Evolutionary conservation across 2,329 filamentous ascomycete genomes (phyloP).

Genomic region (Beauveria asiatica): DNA sequence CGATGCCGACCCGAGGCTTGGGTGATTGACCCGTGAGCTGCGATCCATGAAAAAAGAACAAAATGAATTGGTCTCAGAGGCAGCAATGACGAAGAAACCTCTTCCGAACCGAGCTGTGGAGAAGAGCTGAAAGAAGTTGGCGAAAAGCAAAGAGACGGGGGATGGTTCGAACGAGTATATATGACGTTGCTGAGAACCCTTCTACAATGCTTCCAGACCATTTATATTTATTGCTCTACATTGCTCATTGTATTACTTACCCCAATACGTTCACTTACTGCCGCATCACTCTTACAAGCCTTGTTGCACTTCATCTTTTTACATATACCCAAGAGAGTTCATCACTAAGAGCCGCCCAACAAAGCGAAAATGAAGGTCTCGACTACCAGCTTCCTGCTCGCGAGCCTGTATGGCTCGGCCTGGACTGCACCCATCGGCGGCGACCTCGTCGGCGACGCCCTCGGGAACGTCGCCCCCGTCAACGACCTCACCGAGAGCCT

Average conservation of each 20-base stretch:
- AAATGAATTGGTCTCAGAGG: no score
- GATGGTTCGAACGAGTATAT: not conserved
- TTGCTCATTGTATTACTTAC: not conserved
- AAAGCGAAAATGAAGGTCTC: conserved; percentile 3
- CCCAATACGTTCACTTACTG: not conserved
- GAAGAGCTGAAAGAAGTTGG: no score
- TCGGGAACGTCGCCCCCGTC: no score
- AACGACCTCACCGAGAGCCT: no score
- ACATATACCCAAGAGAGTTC: not conserved
- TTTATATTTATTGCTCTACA: no score
- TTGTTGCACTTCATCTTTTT: not conserved
- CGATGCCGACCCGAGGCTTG: not conserved
- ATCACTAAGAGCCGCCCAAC: not conserved
- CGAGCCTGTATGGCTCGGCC: conserved; percentile 3
- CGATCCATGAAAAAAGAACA: no score
- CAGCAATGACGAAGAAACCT: no score
- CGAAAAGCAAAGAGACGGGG: no score
- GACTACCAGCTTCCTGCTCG: not conserved
- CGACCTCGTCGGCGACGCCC: not conserved
- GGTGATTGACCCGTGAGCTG: no score
- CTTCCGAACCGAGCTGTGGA: no score
- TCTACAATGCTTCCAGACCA: no score
- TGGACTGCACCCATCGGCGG: not conserved
- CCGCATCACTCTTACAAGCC: not conserved
- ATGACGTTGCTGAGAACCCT: not conserved